A percentile compares a stretch with the other conserved stretches of the same genome.
These are phyloP conservation scores for Pseudomonodictys pantanalensis DNA, from an alignment of 495 filamentous ascomycete genomes.

Conservation along the genomic window DNA sequence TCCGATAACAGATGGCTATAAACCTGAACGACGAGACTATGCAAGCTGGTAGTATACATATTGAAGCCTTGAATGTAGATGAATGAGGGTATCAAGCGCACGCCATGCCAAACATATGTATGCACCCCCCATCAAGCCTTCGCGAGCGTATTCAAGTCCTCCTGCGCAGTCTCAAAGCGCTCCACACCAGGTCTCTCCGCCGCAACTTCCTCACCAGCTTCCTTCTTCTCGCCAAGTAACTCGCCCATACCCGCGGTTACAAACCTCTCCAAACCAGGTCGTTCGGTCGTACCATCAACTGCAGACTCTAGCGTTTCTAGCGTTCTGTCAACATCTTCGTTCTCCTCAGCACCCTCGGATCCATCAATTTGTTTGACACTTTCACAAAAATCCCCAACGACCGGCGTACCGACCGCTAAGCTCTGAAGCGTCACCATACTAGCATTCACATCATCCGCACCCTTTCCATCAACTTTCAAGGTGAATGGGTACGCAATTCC, in stretches of 20 bases:
- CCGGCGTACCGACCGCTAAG: conserved; percentile 1
- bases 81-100: no score
- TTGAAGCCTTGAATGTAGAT: no score
- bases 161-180: conserved; percentile 24
- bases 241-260: conserved; percentile 22
- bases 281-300: not conserved
- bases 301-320: not conserved
- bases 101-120: not conserved
- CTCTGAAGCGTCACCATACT: conserved; percentile 28
- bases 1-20: no score
- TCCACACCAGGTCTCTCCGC: conserved; percentile 22
- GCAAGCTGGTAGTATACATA: no score
- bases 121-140: not conserved
- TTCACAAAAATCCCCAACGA: not conserved
- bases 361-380: not conserved
- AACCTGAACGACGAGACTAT: no score
- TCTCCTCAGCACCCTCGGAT: conserved; percentile 1
- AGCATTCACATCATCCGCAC: conserved; percentile 24
- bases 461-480: conserved; percentile 23
- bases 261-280: conserved; percentile 28
- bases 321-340: not conserved
- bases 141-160: conserved; percentile 3
- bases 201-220: not conserved
- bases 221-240: not conserved
- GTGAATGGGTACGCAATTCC: conserved; percentile 34